phyloP scores from a whole-genome alignment of 179 eudicot species.

The Carnegiea gigantea region DNA sequence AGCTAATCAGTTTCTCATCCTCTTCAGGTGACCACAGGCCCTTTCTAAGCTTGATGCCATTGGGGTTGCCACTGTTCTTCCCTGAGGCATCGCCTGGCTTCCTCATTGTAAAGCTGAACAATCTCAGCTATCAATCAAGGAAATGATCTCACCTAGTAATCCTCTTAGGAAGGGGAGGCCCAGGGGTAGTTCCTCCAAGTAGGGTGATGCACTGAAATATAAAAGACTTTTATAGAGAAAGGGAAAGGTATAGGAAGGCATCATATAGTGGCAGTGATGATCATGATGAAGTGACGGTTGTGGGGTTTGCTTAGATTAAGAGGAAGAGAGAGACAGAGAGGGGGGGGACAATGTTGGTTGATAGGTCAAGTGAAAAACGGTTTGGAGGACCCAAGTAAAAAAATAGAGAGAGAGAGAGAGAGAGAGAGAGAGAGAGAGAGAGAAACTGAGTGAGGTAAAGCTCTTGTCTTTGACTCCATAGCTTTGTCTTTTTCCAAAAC shows the following conservation, averaged over 20 bases:
- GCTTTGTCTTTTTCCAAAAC: constrained; percentile 44
- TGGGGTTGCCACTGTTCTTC: constrained; percentile 9
- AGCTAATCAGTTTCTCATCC: constrained; percentile 68
- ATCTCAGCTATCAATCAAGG: not conserved
- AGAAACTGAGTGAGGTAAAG: constrained; percentile 9
- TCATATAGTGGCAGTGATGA: constrained; percentile 45
- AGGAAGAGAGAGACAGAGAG: constrained; percentile 36
- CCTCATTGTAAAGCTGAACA: constrained; percentile 30
- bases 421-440: too few relatives aligned
- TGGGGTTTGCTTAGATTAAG: constrained; percentile 69
- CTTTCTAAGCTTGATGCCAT: constrained; percentile 51
- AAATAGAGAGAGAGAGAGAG: not conserved
- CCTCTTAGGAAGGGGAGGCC: not conserved
- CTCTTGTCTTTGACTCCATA: constrained; percentile 74
- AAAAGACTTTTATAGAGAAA: constrained; percentile 38
- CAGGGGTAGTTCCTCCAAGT: constrained; percentile 21
- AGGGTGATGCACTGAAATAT: constrained; percentile 40
- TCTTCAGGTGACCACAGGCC: constrained; percentile 90
- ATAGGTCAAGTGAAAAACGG: constrained; percentile 59
- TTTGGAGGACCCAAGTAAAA: constrained; percentile 37
- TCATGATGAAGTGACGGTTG: constrained; percentile 57
- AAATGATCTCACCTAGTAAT: constrained; percentile 3
- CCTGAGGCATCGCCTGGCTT: constrained; percentile 34
- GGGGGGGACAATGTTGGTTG: constrained; percentile 51
- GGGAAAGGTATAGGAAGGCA: constrained; percentile 27